These are phyloP conservation scores for Smallanthus sonchifolius DNA, from an alignment of 129 eudicot genomes.

Conservation along the genomic window DNA sequence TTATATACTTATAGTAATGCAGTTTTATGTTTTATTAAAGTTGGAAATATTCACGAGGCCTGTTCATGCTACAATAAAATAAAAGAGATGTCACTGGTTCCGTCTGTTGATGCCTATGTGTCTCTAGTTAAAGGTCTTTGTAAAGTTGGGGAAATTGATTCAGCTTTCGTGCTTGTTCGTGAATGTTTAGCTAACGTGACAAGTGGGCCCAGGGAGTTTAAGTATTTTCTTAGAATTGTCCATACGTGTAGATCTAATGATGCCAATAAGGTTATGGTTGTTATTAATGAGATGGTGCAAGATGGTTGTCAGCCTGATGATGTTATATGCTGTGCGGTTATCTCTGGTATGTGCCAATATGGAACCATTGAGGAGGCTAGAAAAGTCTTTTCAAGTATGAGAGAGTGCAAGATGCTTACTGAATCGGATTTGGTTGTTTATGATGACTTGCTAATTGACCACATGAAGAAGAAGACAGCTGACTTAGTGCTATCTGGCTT, in stretches of 20 bases:
- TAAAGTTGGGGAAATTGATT: conserved; percentile 66
- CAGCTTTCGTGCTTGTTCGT: conserved; percentile 64
- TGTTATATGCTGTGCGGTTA: conserved; percentile 53
- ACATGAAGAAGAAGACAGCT: conserved; percentile 82
- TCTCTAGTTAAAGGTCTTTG: conserved; percentile 78
- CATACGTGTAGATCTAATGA: conserved; percentile 74
- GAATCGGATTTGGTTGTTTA: conserved; percentile 68
- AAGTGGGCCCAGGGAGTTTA: conserved; percentile 74
- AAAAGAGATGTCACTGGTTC: conserved; percentile 45
- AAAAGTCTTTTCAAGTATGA: conserved; percentile 57
- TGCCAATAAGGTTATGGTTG: conserved; percentile 57
- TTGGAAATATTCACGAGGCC: conserved; percentile 60
- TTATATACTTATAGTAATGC: conserved; percentile 52
- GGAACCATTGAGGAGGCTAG: conserved; percentile 90
- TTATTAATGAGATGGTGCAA: conserved; percentile 65
- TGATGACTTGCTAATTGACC: conserved; percentile 81
- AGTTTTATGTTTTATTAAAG: conserved; percentile 46
- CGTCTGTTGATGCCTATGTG: conserved; percentile 60
- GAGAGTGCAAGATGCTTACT: conserved; percentile 48
- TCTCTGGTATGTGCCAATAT: conserved; percentile 77
- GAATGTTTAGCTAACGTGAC: conserved; percentile 76
- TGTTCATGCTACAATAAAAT: conserved; percentile 62
- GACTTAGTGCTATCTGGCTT: conserved; percentile 77
- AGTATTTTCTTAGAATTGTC: conserved; percentile 59
- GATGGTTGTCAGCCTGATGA: conserved; percentile 54